Evolutionary conservation across 2,329 filamentous ascomycete genomes (phyloP), one percentile per base, ranked within the genome.

Genomic region (Colletotrichum cereale): DNA sequence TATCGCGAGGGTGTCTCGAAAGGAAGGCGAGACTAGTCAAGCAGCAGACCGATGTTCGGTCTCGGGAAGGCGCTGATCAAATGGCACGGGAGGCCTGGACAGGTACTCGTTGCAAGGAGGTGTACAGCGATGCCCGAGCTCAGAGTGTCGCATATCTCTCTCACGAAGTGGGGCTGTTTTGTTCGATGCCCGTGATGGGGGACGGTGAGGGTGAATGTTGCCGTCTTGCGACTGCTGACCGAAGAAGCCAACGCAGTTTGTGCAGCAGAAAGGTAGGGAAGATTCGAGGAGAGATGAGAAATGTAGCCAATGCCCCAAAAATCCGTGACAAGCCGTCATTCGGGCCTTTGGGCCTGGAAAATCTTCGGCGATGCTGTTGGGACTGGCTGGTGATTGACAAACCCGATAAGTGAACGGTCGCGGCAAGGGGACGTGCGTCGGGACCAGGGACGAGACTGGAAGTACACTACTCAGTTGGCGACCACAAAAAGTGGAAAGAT

Each of bases 321-420:
- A 36, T 14, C 26, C 42, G 58, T 36, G 60, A 50, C 31, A n/a
- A 62, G 38, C 60, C 44, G n/a, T 47, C 44, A 38, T 50, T 52
- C 21, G 57, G 44, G 44, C 12, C 44, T 50, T 52, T 12, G 57
- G 44, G 44, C 12, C 44, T 36, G 52, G 66, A 50, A 24, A 63
- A 56, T 62, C 60, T 36, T 57, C 48, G 66, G 60, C 31, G 60
- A 63, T n/a, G 58, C 16, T 52, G n/a, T 48, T 50, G n/a, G 31
- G 36, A 21, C 29, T n/a, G 31, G 63, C 18, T 24, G 40, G 34
- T 61, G 38, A 38, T 38, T 6, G 31, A 26, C 42, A 40, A 47
- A 60, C 16, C 16, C 50, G 38, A 62, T 16, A 62, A 34, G 44
- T 50, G 42, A 34, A 62, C 40, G 61, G 40, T 36, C 14, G 16